phyloP scores from a whole-genome alignment of 495 filamentous ascomycete genomes.

The Thermochaetoides thermophila region DNA sequence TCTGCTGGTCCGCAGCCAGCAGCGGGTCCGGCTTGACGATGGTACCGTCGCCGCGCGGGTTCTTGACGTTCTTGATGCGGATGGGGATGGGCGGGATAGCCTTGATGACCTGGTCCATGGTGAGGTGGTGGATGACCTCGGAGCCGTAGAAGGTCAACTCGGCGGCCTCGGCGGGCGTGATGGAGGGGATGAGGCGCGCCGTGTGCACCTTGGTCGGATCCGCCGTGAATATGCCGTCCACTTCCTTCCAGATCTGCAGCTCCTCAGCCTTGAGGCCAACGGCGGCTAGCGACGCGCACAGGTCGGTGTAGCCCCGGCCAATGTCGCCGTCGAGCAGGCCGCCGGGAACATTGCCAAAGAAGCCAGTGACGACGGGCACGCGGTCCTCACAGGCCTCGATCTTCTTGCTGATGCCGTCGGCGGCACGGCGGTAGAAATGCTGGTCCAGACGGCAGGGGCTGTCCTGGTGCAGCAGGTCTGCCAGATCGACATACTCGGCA shows the following conservation, averaged over 20 bases:
- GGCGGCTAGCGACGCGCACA: conserved; percentile 71
- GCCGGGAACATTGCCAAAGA: conserved; percentile 76
- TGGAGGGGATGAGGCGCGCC: conserved; percentile 55
- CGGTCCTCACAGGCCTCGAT: conserved; percentile 52
- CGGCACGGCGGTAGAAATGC: conserved; percentile 64
- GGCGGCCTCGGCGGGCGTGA: conserved; percentile 77
- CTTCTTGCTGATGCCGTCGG: conserved; percentile 46
- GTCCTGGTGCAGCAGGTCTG: conserved; percentile 54
- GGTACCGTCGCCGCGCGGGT: conserved; percentile 74
- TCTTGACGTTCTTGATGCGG: conserved; percentile 97
- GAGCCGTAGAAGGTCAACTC: conserved; percentile 89
- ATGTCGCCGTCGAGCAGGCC: conserved; percentile 61
- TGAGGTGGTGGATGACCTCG: conserved; percentile 94
- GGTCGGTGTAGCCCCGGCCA: conserved; percentile 78
- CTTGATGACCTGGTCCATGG: conserved; percentile 95
- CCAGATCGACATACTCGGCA: conserved; percentile 76
- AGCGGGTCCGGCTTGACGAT: conserved; percentile 54
- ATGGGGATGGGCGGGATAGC: conserved; percentile 73
- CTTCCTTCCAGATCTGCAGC: conserved; percentile 87
- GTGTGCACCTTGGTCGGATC: conserved; percentile 82
- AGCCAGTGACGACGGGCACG: conserved; percentile 70
- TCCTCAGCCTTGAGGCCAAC: conserved; percentile 66
- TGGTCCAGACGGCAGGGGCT: conserved; percentile 50
- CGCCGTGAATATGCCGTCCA: conserved; percentile 81
- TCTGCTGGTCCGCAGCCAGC: conserved; percentile 30